Evolutionary conservation across 1,284 basidiomycete species (phyloP).

Genomic region (Afroboletus lepidellus): DNA sequence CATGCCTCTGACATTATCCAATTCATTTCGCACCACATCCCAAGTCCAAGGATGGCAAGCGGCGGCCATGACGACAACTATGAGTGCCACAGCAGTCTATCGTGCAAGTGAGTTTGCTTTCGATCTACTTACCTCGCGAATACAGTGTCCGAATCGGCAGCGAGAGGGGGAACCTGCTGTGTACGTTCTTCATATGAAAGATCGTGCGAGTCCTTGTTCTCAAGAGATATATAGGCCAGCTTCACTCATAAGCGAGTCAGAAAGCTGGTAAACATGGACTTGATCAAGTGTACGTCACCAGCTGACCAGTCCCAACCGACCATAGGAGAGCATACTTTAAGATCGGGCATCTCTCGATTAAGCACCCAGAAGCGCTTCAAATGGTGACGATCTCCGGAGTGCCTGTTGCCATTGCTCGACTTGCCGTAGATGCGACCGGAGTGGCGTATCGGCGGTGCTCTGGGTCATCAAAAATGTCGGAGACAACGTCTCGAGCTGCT

Average conservation of each 20-base stretch:
- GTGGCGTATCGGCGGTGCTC: slow-evolving; percentile 45
- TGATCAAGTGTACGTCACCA: slow-evolving; percentile 29
- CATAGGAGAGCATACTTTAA: slow-evolving; percentile 40
- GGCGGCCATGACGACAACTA: slow-evolving; percentile 49
- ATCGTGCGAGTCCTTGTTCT: slow-evolving; percentile 30
- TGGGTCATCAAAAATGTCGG: slow-evolving; percentile 41
- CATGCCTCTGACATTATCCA: slow-evolving; percentile 43
- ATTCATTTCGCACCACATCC: slow-evolving; percentile 42
- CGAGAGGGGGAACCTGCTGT: slow-evolving; percentile 44
- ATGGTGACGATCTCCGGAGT: slow-evolving; percentile 43
- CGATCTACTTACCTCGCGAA: background rate
- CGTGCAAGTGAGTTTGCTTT: slow-evolving; percentile 1
- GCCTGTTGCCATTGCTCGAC: slow-evolving; percentile 40
- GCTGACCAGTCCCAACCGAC: slow-evolving; percentile 36
- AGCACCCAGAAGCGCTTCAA: slow-evolving; percentile 37
- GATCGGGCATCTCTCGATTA: slow-evolving; percentile 41
- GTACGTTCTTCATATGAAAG: slow-evolving; percentile 36
- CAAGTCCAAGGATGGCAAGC: slow-evolving; percentile 44
- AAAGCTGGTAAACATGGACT: background rate
- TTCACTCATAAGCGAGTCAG: slow-evolving; percentile 4
- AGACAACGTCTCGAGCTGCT: slow-evolving; percentile 38
- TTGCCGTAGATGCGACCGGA: slow-evolving; percentile 51
- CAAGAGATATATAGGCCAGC: slow-evolving; percentile 34
- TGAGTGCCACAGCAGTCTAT: slow-evolving; percentile 44
- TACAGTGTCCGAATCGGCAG: slow-evolving; percentile 45